Percentiles rank a stretch among this genome's conserved stretches.
These are phyloP conservation scores for Daldinia concentrica DNA, from an alignment of 495 filamentous ascomycete genomes.

Conservation along the genomic window DNA sequence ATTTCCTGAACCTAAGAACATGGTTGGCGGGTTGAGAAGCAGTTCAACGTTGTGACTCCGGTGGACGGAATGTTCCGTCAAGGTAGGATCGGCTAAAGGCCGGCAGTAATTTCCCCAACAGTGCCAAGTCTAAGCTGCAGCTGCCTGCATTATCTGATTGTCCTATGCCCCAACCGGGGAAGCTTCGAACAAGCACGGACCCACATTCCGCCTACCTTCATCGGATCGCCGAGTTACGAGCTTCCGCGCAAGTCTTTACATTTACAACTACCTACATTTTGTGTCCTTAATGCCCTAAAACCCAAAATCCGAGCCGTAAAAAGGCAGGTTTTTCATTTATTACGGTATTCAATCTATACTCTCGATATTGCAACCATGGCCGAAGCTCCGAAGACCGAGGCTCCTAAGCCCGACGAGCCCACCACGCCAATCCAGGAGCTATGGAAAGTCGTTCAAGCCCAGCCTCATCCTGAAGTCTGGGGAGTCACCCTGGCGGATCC, in stretches of 20 bases:
- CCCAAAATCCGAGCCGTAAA: background rate
- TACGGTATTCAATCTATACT: background rate
- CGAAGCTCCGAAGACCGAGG: conserved; percentile 32
- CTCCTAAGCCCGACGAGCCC: conserved; percentile 39
- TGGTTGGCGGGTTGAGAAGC: background rate
- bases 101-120: conserved; percentile 9
- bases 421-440: conserved; percentile 47
- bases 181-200: conserved; percentile 24
- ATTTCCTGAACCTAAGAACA: background rate
- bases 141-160: conserved; percentile 23
- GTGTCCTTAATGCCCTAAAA: conserved; percentile 10
- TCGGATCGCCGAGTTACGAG: background rate
- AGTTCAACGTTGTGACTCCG: background rate
- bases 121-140: background rate
- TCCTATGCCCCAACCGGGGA: conserved; percentile 20
- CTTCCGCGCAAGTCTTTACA: background rate
- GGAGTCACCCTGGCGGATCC: conserved; percentile 70
- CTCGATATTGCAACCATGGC: background rate
- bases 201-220: conserved; percentile 2
- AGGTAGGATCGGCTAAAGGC: conserved; percentile 22
- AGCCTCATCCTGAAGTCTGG: conserved; percentile 76
- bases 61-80: background rate
- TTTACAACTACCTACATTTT: conserved; percentile 14
- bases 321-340: background rate
- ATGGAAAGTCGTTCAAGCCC: conserved; percentile 48